A percentile compares a stretch with the other conserved stretches of the same genome.
phyloP scores from a whole-genome alignment of 495 filamentous ascomycete species.

The Wilcoxina mikolae region DNA sequence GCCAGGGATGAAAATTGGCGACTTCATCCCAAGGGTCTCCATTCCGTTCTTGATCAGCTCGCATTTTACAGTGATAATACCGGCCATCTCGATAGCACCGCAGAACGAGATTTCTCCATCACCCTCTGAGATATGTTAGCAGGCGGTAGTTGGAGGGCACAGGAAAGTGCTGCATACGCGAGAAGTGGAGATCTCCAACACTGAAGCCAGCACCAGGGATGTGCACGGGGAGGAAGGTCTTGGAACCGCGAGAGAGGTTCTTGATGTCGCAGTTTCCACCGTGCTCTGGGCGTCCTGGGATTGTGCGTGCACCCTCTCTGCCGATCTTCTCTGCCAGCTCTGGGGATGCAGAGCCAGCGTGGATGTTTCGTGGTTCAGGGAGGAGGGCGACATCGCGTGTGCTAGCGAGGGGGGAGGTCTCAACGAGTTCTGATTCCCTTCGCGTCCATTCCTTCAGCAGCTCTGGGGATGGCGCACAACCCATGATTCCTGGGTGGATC shows the following conservation, averaged over 20 bases:
- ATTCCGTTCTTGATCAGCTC: conserved; percentile 75
- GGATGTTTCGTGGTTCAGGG: conserved; percentile 53
- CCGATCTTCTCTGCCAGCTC: conserved; percentile 59
- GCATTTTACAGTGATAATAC: conserved; percentile 83
- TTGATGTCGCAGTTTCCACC: conserved; percentile 65
- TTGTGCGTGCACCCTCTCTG: conserved; percentile 73
- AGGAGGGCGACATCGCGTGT: conserved; percentile 68
- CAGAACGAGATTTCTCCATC: conserved; percentile 95
- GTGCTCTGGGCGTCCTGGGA: conserved; percentile 61
- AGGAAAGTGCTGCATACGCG: no score
- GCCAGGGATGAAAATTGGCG: conserved; percentile 76
- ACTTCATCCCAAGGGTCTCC: conserved; percentile 61
- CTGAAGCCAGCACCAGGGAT: conserved; percentile 61
- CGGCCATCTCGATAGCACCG: conserved; percentile 94
- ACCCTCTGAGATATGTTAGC: no score
- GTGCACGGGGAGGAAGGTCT: conserved; percentile 78
- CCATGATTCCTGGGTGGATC: conserved; percentile 88
- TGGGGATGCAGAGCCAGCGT: conserved; percentile 51
- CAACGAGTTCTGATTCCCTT: conserved; percentile 71
- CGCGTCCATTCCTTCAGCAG: conserved; percentile 46
- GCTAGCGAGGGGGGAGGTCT: conserved; percentile 35
- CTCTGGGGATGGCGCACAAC: conserved; percentile 66
- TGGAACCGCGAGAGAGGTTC: conserved; percentile 68
- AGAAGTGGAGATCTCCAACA: conserved; percentile 86
- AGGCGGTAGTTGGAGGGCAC: no score